Base-by-base conservation (phyloP, 176 grass and related monocot species). In the Eragrostis nindensis region DNA sequence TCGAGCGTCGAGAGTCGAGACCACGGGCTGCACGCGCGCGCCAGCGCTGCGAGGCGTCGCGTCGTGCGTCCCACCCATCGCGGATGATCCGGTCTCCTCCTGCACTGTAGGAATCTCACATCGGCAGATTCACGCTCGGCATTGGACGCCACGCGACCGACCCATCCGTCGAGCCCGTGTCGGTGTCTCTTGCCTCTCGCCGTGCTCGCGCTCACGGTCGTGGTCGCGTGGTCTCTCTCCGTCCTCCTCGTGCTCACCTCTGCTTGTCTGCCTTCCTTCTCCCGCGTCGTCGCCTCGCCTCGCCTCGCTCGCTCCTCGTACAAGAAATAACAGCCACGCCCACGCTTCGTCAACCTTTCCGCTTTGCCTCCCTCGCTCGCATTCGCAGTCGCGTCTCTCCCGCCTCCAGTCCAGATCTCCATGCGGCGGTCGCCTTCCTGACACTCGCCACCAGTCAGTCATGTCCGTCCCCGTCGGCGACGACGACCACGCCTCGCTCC, bases 341-440 rank as follows among this genome's bases (percentile, higher is more conserved):
- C 19, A 43, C 62, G 56, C 69, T 75, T 68, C 71, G 62, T 85
- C 87, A 81, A 89, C 82, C 65, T 48, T 52, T 62, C 55, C 72
- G 71, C 77, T 77, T 56, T 70, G 77, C 77, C 71, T 64, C 71
- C 45, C 39, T 38, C 64, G 44, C 82, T 48, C 57, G 63, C 69
- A 68, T 54, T 36, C 80, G 62, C 80, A 19, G 2, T 9, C 40
- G 46, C 71, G 12, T 17, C 71, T n/a, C n/a, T 77, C 74, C 56
- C 25, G 60, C 60, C 52, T 36, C n/a, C n/a, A n/a, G n/a, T n/a
- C 65, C 89, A 82, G 92, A 94, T 94, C 92, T 67, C 75, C 46
- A 88, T 80, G 83, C 79, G 52, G n/a, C n/a, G 36, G 12, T 21
- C 3, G 76, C 69, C 27, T 61, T 17, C 52, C 75, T 83, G 46